Percentiles rank a stretch among this genome's conserved stretches.
Evolutionary conservation across 495 filamentous ascomycete species (phyloP).

Genomic region (Trichodelitschia bisporula): DNA sequence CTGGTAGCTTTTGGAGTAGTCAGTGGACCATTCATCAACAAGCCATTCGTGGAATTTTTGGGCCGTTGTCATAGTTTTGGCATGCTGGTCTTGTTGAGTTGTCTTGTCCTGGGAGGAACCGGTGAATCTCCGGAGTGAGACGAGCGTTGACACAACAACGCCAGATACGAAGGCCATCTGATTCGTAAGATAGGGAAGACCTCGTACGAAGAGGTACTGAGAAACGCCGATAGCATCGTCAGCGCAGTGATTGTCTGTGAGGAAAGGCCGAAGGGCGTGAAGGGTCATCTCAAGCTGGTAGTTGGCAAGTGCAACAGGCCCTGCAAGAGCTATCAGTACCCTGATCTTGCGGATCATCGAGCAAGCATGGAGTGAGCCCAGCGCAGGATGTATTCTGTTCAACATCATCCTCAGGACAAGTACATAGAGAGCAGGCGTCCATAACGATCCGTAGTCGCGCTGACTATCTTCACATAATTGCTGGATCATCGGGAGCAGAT

Average conservation of each 20-base stretch:
- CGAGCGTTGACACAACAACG: slow-evolving; percentile 46
- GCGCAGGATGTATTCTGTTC: slow-evolving; percentile 58
- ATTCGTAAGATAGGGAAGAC: slow-evolving; percentile 31
- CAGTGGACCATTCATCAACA: no score
- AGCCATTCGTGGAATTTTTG: slow-evolving; percentile 51
- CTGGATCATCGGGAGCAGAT: slow-evolving; percentile 44
- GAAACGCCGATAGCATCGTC: slow-evolving; percentile 74
- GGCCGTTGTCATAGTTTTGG: slow-evolving; percentile 38
- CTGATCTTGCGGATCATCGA: slow-evolving; percentile 68
- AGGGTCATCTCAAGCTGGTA: slow-evolving; percentile 89
- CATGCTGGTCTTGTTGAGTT: slow-evolving; percentile 53
- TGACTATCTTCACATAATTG: slow-evolving; percentile 47
- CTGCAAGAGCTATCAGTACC: slow-evolving; percentile 56
- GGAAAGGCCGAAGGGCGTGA: slow-evolving; percentile 51
- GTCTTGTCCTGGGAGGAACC: slow-evolving; percentile 38
- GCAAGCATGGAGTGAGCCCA: slow-evolving; percentile 70
- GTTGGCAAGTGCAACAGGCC: slow-evolving; percentile 34
- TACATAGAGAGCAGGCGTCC: slow-evolving; percentile 49
- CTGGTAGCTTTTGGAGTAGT: no score
- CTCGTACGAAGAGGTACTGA: slow-evolving; percentile 57
- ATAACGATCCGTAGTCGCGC: slow-evolving; percentile 39
- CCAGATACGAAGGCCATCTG: slow-evolving; percentile 56
- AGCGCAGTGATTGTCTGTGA: slow-evolving; percentile 65
- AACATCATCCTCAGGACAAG: slow-evolving; percentile 57
- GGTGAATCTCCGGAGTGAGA: slow-evolving; percentile 50